Evolutionary conservation across 2,329 filamentous ascomycete species (phyloP).

Genomic region (Cadophora sp.): DNA sequence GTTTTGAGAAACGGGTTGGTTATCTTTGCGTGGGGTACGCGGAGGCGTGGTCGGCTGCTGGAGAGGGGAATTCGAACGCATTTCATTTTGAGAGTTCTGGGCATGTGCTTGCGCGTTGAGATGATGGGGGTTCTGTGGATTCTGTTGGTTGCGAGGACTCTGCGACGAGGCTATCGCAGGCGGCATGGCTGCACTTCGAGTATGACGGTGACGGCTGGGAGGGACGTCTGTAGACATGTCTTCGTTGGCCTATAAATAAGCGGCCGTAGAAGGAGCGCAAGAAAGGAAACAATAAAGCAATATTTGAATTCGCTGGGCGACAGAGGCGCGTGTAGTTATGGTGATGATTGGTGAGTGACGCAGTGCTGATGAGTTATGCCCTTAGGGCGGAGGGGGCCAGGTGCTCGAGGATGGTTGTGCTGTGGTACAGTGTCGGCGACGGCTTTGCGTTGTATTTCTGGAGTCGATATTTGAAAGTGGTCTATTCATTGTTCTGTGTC

Average conservation of each 20-base stretch:
- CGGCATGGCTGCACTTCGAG: slow-evolving; percentile 38
- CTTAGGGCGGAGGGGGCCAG: slow-evolving; percentile 33
- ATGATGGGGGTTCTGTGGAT: slow-evolving; percentile 48
- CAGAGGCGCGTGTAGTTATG: slow-evolving; percentile 15
- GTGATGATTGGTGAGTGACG: slow-evolving; percentile 15
- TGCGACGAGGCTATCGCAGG: slow-evolving; percentile 37
- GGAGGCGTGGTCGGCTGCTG: slow-evolving; percentile 43
- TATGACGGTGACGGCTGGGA: slow-evolving; percentile 46
- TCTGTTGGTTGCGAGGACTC: slow-evolving; percentile 46
- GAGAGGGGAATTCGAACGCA: slow-evolving; percentile 28
- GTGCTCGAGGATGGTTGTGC: slow-evolving; percentile 33
- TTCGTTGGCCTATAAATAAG: slow-evolving; percentile 56
- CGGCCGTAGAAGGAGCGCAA: slow-evolving; percentile 36
- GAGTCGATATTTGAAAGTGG: slow-evolving; percentile 30
- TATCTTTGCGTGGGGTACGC: slow-evolving; percentile 42
- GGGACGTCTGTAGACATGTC: slow-evolving; percentile 54
- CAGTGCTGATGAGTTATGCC: slow-evolving; percentile 3
- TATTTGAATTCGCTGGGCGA: slow-evolving; percentile 18
- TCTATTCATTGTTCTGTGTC: slow-evolving; percentile 41
- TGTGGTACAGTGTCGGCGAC: slow-evolving; percentile 30
- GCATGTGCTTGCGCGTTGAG: slow-evolving; percentile 49
- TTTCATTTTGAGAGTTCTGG: slow-evolving; percentile 43
- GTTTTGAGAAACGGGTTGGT: slow-evolving; percentile 30
- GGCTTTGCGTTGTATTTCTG: slow-evolving; percentile 29
- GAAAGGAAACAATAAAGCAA: slow-evolving; percentile 32